Percentiles rank a stretch among this genome's conserved stretches.
These are phyloP conservation scores for Saccharum hybrid DNA, from an alignment of 202 grass and related monocot species.

Conservation along the genomic window DNA sequence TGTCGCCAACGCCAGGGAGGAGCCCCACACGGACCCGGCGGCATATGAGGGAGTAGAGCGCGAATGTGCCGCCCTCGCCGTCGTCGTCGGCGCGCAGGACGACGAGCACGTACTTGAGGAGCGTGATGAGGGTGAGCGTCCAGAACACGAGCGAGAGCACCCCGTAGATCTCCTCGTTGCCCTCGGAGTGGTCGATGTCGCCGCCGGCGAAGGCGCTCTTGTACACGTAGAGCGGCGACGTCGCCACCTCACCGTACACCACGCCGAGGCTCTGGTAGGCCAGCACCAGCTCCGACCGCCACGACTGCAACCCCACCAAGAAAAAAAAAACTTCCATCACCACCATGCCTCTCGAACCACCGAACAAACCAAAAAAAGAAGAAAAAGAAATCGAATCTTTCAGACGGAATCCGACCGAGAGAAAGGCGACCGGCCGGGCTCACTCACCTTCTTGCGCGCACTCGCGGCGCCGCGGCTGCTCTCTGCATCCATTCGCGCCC, in stretches of 20 bases:
- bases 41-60: constrained; percentile 94
- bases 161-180: constrained; percentile 98
- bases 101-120: constrained; percentile 87
- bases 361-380: neutral
- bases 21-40: constrained; percentile 69
- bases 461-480: constrained; percentile 39
- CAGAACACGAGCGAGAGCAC: constrained; percentile 99
- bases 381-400: constrained; percentile 32
- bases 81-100: constrained; percentile 90
- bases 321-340: neutral
- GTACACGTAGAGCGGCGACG: constrained; percentile 91
- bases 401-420: constrained; percentile 30
- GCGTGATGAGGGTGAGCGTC: constrained; percentile 85
- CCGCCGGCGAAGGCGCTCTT: constrained; percentile 78
- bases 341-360: neutral
- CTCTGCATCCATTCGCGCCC: constrained; percentile 66
- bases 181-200: constrained; percentile 82
- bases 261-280: constrained; percentile 95
- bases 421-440: neutral
- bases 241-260: constrained; percentile 88
- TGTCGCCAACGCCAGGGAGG: constrained; percentile 41
- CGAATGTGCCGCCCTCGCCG: constrained; percentile 98
- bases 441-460: constrained; percentile 66
- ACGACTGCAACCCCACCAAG: constrained; percentile 50
- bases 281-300: constrained; percentile 65